Evolutionary conservation across 441 rosid genomes (phyloP).

Genomic region (Populus hybrid): DNA sequence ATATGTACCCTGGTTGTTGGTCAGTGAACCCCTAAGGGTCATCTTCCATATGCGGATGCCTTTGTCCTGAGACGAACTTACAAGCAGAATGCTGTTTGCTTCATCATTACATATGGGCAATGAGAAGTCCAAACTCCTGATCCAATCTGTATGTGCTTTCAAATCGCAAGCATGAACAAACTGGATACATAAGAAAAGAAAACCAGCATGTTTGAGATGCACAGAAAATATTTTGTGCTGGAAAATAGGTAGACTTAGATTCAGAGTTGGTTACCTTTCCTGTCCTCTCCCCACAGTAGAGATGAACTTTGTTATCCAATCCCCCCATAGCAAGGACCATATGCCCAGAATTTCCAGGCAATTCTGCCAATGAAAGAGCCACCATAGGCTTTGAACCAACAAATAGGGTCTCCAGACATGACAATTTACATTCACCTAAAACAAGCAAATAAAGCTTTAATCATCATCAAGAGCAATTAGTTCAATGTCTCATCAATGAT

Average conservation of each 20-base stretch:
- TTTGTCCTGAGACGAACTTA: slow-evolving; percentile 95
- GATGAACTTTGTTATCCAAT: slow-evolving; percentile 76
- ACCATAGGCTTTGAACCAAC: slow-evolving; percentile 86
- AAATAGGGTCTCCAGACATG: slow-evolving; percentile 52
- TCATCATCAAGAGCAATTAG: slow-evolving; percentile 4
- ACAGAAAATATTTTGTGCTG: slow-evolving; percentile 6
- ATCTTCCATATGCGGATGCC: slow-evolving; percentile 94
- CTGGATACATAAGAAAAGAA: slow-evolving; percentile 29
- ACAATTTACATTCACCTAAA: slow-evolving; percentile 64
- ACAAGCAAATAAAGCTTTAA: slow-evolving; percentile 10
- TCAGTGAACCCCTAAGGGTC: slow-evolving; percentile 34
- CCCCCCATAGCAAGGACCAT: slow-evolving; percentile 87
- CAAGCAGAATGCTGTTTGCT: slow-evolving; percentile 58
- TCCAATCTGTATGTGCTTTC: slow-evolving; percentile 97
- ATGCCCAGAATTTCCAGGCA: slow-evolving; percentile 61
- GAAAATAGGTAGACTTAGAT: not conserved
- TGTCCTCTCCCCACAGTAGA: slow-evolving; percentile 63
- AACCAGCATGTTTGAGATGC: not conserved
- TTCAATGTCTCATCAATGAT: slow-evolving; percentile 1
- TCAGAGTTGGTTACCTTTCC: slow-evolving; percentile 57
- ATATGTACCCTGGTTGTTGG: slow-evolving; percentile 33
- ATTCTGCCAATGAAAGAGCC: slow-evolving; percentile 65
- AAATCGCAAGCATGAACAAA: slow-evolving; percentile 78
- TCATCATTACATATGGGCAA: slow-evolving; percentile 47
- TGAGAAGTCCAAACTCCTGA: slow-evolving; percentile 94